Evolutionary conservation across 1,284 basidiomycete species (phyloP), one percentile per base, ranked within the genome.

Genomic region (Sphaerobolus stellatus): DNA sequence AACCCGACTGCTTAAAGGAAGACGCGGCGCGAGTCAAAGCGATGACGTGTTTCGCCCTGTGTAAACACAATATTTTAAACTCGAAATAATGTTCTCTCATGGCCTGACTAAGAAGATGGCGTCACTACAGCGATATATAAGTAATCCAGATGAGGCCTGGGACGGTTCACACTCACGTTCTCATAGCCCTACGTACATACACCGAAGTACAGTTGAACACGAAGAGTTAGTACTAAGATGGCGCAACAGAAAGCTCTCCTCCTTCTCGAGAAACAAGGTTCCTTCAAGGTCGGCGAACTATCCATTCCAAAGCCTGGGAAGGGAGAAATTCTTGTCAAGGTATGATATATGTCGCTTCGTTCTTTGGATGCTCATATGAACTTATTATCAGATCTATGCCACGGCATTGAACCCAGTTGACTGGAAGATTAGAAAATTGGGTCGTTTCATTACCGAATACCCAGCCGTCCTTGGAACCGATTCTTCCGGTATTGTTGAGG

Each of bases 381-480:
- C 14, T 13, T 43, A 43, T 11, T 36, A 36, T 14, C 18, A 43
- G 18, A 43, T 14, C 4, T 27, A 5, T 9, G 18, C 46, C 4
- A 46, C 51, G 6, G 51, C 44, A n/a, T 28, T 53, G 11, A 53
- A 53, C n/a, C 51, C 51, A 31, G 51, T 53, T n/a, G 51, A 53
- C n/a, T 53, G 51, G 51, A 53, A 53, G 27, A 47, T 53, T 24
- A 41, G 47, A 41, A 33, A 27, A 27, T 48, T 30, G 16, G 51
- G 51, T 22, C 22, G 25, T 11, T 48, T 31, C 44, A 44, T 71
- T 25, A 64, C 64, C 1, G 53, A 65, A 5, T 78, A 70, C 56
- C 77, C 81, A 8, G 69, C 73, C 7, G 67, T 80, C 7, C 66
- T 82, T 13, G 86, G 86, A 4, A 74, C 69, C 20, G 86, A 88